These are phyloP conservation scores for Prillingera fragicola DNA, from an alignment of 1,284 basidiomycete species.

Conservation along the genomic window DNA sequence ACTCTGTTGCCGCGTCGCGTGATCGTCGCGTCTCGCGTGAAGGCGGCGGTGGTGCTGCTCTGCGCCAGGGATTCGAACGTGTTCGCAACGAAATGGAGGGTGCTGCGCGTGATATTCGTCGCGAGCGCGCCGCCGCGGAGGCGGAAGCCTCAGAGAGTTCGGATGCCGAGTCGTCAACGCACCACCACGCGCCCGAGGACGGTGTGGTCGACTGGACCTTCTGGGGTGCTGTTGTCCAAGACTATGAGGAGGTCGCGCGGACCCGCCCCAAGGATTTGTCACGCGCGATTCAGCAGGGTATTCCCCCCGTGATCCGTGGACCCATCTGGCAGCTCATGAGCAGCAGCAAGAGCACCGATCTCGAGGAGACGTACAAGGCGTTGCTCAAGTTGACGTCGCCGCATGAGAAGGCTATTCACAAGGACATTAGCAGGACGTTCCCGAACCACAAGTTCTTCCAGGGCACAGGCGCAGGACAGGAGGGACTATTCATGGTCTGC, in stretches of 20 bases:
- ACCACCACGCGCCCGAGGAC: not conserved
- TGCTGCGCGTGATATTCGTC: constrained; percentile 43
- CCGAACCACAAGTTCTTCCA: constrained; percentile 97
- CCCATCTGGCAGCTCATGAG: constrained; percentile 99
- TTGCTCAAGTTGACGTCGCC: constrained; percentile 75
- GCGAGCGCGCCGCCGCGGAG: constrained; percentile 52
- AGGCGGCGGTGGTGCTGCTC: constrained; percentile 26
- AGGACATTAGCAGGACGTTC: constrained; percentile 91
- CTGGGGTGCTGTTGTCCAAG: constrained; percentile 91
- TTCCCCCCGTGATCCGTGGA: constrained; percentile 69
- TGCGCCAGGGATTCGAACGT: constrained; percentile 43
- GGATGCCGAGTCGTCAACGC: too few species aligned
- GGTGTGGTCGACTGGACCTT: constrained; percentile 63
- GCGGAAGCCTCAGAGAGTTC: not conserved
- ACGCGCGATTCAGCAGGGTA: constrained; percentile 83
- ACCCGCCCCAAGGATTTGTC: constrained; percentile 73
- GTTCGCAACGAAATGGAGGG: constrained; percentile 44
- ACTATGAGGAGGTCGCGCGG: constrained; percentile 79
- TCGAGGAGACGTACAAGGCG: constrained; percentile 78
- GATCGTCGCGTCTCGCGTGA: constrained; percentile 38
- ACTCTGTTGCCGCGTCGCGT: constrained; percentile 28
- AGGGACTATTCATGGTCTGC: constrained; percentile 92
- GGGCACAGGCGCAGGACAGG: constrained; percentile 81
- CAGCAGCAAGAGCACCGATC: constrained; percentile 79
- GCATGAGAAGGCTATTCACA: constrained; percentile 88